Percentiles rank a stretch among this genome's conserved stretches.
These are phyloP conservation scores for Arthroderma uncinatum DNA, from an alignment of 2,329 filamentous ascomycete species.

Conservation along the genomic window DNA sequence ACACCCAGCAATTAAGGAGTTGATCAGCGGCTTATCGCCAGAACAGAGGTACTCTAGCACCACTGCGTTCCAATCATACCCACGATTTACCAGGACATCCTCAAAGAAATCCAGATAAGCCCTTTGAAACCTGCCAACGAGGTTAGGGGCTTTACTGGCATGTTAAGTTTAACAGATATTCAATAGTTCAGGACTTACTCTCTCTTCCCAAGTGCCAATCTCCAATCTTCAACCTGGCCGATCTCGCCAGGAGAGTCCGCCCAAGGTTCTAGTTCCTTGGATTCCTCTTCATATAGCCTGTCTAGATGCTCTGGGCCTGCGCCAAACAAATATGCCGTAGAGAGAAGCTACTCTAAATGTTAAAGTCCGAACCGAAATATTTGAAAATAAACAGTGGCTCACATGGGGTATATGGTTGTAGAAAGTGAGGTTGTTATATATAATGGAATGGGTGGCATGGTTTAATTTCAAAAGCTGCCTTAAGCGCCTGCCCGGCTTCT, in stretches of 20 bases:
- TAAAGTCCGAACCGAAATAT: not conserved
- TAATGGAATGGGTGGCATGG: constrained; percentile 75
- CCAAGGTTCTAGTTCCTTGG: constrained; percentile 67
- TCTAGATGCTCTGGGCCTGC: constrained; percentile 62
- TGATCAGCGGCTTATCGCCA: constrained; percentile 60
- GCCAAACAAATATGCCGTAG: constrained; percentile 76
- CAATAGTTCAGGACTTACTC: constrained; percentile 35
- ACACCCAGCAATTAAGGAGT: constrained; percentile 69
- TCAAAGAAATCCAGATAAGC: constrained; percentile 94
- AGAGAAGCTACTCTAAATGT: constrained; percentile 47
- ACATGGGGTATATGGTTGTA: constrained; percentile 77
- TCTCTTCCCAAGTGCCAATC: constrained; percentile 66
- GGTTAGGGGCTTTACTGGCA: not conserved
- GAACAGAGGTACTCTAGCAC: constrained; percentile 63
- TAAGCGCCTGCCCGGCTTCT: constrained; percentile 68
- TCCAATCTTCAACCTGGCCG: constrained; percentile 64
- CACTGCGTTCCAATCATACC: constrained; percentile 76
- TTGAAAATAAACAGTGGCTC: constrained; percentile 18
- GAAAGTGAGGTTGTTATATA: constrained; percentile 63
- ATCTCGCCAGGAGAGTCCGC: constrained; percentile 74
- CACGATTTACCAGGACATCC: constrained; percentile 64
- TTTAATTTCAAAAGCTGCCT: constrained; percentile 88
- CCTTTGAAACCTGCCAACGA: constrained; percentile 56
- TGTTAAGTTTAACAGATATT: not conserved
- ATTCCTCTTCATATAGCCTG: constrained; percentile 67